Evolutionary conservation across 805 yeast genomes (phyloP).

Genomic region (Soucietia sequanensis): DNA sequence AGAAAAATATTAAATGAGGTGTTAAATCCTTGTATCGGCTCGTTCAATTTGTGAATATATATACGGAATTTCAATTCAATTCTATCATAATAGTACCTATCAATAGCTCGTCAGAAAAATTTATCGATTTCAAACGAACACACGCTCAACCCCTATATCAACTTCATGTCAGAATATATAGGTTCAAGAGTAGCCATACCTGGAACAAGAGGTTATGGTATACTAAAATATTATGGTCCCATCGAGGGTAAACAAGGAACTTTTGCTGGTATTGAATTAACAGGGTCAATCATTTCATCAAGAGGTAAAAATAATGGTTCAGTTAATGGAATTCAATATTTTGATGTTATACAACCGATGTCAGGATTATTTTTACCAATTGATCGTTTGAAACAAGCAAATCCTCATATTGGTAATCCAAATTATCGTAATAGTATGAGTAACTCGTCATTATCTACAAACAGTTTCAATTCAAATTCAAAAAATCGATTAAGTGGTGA

Average conservation of each 20-base stretch:
- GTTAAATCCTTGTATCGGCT: no score
- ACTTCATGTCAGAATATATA: conserved; percentile 31
- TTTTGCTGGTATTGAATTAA: conserved; percentile 84
- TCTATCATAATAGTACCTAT: no score
- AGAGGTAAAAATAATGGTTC: conserved; percentile 88
- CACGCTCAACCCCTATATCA: no score
- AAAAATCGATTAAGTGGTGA: background rate
- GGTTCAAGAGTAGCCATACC: conserved; percentile 52
- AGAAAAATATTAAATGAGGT: no score
- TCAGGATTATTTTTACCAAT: conserved; percentile 76
- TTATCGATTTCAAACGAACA: no score
- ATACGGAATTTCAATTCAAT: no score
- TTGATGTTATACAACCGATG: conserved; percentile 58
- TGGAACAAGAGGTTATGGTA: conserved; percentile 64
- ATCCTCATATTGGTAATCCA: conserved; percentile 26
- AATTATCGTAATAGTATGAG: no score
- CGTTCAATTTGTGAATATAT: no score
- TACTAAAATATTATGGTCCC: conserved; percentile 67
- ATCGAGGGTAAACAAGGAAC: conserved; percentile 70
- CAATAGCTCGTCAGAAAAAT: no score
- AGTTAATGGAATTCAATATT: conserved; percentile 69
- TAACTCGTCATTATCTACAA: background rate
- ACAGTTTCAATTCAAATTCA: background rate
- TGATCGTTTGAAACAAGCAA: conserved; percentile 39
- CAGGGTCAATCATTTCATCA: conserved; percentile 54